Conservation (phyloP, 345 rosid genomes). For the Eutrema heterophyllum region DNA sequence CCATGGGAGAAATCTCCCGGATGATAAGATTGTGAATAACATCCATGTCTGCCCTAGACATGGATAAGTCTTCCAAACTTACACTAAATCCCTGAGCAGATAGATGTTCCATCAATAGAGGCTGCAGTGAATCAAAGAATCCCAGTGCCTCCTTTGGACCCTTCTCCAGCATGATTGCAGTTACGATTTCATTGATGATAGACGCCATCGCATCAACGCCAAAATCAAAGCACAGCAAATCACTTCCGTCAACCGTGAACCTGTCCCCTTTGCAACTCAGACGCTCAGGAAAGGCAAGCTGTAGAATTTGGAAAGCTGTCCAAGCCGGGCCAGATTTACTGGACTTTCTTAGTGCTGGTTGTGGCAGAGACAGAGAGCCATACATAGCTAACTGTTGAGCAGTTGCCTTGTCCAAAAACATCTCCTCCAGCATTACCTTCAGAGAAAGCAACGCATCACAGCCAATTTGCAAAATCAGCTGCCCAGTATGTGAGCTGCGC, state of each 20-base stretch:
- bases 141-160: slow-evolving; percentile 65
- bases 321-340: slow-evolving; percentile 40
- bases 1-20: slow-evolving; percentile 46
- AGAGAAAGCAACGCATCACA: slow-evolving; percentile 70
- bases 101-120: slow-evolving; percentile 74
- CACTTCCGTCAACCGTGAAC: slow-evolving; percentile 54
- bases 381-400: slow-evolving; percentile 80
- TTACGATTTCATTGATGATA: slow-evolving; percentile 52
- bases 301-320: slow-evolving; percentile 76
- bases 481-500: slow-evolving; percentile 88
- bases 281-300: slow-evolving; percentile 58
- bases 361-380: slow-evolving; percentile 54
- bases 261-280: slow-evolving; percentile 57
- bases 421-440: slow-evolving; percentile 51
- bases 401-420: slow-evolving; percentile 44
- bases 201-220: slow-evolving; percentile 42
- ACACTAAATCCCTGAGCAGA: slow-evolving; percentile 67
- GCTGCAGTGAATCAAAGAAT: slow-evolving; percentile 75
- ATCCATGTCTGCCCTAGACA: slow-evolving; percentile 40
- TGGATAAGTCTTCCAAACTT: slow-evolving; percentile 61
- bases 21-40: slow-evolving; percentile 34
- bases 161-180: slow-evolving; percentile 62
- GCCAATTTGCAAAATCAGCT: slow-evolving; percentile 70
- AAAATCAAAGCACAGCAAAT: slow-evolving; percentile 45
- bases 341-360: slow-evolving; percentile 61